Evolutionary conservation across 1,284 basidiomycete genomes (phyloP).

Genomic region (Ceratobasidium sp.): DNA sequence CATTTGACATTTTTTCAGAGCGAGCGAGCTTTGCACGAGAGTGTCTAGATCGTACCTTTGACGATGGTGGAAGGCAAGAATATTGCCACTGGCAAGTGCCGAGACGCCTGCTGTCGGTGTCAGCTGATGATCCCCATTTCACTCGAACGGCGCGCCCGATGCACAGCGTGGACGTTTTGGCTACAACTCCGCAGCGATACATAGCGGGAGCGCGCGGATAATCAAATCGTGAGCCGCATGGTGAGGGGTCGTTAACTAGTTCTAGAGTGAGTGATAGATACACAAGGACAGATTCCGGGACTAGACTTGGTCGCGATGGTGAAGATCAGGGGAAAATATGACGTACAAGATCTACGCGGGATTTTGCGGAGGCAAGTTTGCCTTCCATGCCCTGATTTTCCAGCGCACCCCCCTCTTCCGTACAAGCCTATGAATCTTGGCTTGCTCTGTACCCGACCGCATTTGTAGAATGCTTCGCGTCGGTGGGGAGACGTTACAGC

Average conservation of each 20-base stretch:
- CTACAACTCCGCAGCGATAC: background rate
- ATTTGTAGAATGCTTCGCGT: constrained; percentile 80
- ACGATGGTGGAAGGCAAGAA: background rate
- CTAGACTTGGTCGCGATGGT: background rate
- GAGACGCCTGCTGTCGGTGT: background rate
- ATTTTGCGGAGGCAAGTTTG: constrained; percentile 45
- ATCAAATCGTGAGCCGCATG: background rate
- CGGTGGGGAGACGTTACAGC: constrained; percentile 88
- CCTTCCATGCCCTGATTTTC: constrained; percentile 44
- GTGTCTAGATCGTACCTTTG: background rate
- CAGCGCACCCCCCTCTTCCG: constrained; percentile 87
- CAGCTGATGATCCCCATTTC: background rate
- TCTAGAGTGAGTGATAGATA: background rate
- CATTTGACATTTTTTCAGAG: background rate
- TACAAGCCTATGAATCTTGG: constrained; percentile 84
- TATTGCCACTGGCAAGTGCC: constrained; percentile 1
- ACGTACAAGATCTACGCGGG: background rate
- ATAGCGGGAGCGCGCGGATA: background rate
- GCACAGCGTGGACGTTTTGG: background rate
- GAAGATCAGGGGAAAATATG: constrained; percentile 21
- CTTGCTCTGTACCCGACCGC: constrained; percentile 81
- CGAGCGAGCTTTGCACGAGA: background rate
- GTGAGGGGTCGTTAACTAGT: background rate
- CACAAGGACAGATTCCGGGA: background rate
- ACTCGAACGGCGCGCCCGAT: background rate